phyloP scores from a whole-genome alignment of 768 basidiomycete species.

The Kwoniella pini region DNA sequence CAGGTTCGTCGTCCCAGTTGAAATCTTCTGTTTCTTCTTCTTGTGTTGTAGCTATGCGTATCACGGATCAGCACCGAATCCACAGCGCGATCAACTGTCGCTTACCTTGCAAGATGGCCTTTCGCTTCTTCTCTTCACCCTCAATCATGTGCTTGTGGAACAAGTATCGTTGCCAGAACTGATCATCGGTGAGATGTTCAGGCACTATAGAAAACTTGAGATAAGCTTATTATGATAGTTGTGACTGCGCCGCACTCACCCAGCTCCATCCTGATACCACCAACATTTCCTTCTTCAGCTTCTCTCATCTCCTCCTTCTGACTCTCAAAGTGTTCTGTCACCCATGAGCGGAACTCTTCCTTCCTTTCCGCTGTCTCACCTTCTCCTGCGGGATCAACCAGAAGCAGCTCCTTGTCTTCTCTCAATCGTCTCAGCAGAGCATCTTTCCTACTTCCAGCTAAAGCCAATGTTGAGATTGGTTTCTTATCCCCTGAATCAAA shows the following conservation, averaged over 20 bases:
- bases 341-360: conserved; percentile 40
- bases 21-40: conserved; percentile 47
- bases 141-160: conserved; percentile 53
- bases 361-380: conserved; percentile 53
- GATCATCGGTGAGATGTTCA: conserved; percentile 44
- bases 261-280: conserved; percentile 43
- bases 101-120: conserved; percentile 47
- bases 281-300: conserved; percentile 43
- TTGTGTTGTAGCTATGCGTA: conserved; percentile 26
- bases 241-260: too few relatives aligned
- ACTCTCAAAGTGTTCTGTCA: conserved; percentile 48
- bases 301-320: conserved; percentile 24
- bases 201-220: conserved; percentile 34
- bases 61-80: not conserved
- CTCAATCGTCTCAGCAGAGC: conserved; percentile 71
- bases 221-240: too few relatives aligned
- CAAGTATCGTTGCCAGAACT: conserved; percentile 54
- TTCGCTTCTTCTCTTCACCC: conserved; percentile 49
- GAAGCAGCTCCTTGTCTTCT: conserved; percentile 72
- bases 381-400: conserved; percentile 72
- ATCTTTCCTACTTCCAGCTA: conserved; percentile 64
- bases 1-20: conserved; percentile 53
- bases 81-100: not conserved
- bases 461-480: conserved; percentile 27
- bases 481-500: conserved; percentile 23